These are phyloP conservation scores for Phialophora chinensis DNA, from an alignment of 2,329 filamentous ascomycete genomes.

Conservation along the genomic window DNA sequence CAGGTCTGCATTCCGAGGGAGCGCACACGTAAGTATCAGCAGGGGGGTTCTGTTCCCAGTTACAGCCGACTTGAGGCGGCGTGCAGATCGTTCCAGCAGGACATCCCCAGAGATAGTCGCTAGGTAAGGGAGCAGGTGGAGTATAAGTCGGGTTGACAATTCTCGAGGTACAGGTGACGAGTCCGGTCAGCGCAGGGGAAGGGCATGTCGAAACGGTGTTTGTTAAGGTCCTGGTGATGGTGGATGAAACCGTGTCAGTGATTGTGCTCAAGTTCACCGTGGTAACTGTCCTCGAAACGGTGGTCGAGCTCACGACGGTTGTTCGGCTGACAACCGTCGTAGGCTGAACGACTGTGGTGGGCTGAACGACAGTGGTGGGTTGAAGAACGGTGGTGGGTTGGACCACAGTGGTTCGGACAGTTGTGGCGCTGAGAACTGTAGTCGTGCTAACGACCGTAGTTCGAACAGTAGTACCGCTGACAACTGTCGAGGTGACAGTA, in stretches of 20 bases:
- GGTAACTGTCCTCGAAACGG: conserved; percentile 22
- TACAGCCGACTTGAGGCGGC: conserved; percentile 48
- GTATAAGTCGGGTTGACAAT: conserved; percentile 45
- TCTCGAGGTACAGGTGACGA: conserved; percentile 42
- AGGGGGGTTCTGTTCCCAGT: conserved; percentile 50
- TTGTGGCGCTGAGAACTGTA: neutral
- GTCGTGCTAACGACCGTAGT: neutral
- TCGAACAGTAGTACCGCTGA: neutral
- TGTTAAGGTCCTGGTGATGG: conserved; percentile 19
- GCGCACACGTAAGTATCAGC: conserved; percentile 48
- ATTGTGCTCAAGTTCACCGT: conserved; percentile 13
- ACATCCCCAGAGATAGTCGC: conserved; percentile 52
- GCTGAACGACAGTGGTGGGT: neutral
- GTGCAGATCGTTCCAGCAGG: conserved; percentile 51
- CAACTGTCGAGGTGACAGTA: neutral
- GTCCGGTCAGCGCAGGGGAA: conserved; percentile 19
- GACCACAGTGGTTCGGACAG: neutral
- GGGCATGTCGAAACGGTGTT: conserved; percentile 21
- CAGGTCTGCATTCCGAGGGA: conserved; percentile 48
- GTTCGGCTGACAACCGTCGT: conserved; percentile 1
- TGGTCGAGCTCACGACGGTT: conserved; percentile 16
- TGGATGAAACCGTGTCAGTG: conserved; percentile 17
- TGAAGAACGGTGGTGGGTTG: neutral
- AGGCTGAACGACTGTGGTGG: neutral
- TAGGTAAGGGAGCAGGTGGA: conserved; percentile 39